phyloP scores from a whole-genome alignment of 768 basidiomycete genomes.

The Mycena sanguinolenta region DNA sequence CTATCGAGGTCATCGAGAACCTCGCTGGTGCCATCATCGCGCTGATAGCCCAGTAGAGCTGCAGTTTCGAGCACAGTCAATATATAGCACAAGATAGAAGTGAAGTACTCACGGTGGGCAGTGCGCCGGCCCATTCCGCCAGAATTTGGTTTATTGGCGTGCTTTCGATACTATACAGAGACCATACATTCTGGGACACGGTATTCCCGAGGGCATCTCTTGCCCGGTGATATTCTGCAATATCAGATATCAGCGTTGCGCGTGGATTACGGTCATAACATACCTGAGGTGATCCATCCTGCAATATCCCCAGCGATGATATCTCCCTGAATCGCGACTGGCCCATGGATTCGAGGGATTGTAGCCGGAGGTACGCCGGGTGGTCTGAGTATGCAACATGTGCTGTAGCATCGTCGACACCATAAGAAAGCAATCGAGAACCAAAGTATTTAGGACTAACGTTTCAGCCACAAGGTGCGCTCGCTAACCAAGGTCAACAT shows the following conservation, averaged over 20 bases:
- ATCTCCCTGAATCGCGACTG: slow-evolving; percentile 12
- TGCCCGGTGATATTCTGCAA: slow-evolving; percentile 29
- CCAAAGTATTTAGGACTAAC: slow-evolving; percentile 5
- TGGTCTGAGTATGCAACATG: slow-evolving; percentile 30
- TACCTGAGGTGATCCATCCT: slow-evolving; percentile 31
- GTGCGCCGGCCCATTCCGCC: slow-evolving; percentile 10
- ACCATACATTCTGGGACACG: slow-evolving; percentile 3
- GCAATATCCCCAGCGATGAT: slow-evolving; percentile 26
- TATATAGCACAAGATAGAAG: background rate
- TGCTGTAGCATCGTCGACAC: background rate
- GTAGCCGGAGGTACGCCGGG: slow-evolving; percentile 12
- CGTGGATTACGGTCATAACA: background rate
- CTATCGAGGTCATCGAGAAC: slow-evolving; percentile 46
- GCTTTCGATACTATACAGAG: slow-evolving; percentile 15
- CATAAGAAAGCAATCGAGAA: background rate
- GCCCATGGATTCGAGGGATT: slow-evolving; percentile 17
- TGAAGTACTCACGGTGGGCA: slow-evolving; percentile 21
- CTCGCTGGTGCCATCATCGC: slow-evolving; percentile 43
- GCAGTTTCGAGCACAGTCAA: background rate
- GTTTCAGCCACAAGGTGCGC: slow-evolving; percentile 22
- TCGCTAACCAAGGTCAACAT: background rate
- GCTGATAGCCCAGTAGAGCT: slow-evolving; percentile 46
- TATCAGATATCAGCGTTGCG: background rate
- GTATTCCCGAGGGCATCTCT: slow-evolving; percentile 12
- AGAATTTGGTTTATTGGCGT: slow-evolving; percentile 6